Conservation (phyloP, 1,139 yeast genomes). For the Pichia sp. region DNA sequence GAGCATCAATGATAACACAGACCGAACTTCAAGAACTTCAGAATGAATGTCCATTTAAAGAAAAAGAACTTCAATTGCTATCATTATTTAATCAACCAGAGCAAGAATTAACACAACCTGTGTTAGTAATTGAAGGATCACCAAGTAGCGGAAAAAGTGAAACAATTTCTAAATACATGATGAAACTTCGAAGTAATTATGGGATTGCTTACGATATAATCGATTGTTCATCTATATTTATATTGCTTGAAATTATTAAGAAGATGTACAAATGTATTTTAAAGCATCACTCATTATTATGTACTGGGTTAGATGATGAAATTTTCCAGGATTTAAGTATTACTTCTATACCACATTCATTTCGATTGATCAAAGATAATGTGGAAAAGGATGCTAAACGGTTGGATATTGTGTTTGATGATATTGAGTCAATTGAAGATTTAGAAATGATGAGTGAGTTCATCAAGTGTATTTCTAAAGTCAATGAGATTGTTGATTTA, state of each 20-base stretch:
- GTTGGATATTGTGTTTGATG: slow-evolving; percentile 24
- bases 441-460: slow-evolving; percentile 22
- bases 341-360: not conserved
- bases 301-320: not conserved
- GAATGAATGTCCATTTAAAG: slow-evolving; percentile 15
- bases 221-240: slow-evolving; percentile 21
- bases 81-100: slow-evolving; percentile 19
- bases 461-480: slow-evolving; percentile 20
- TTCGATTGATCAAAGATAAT: not conserved
- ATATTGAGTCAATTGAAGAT: slow-evolving; percentile 21
- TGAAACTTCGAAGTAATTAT: slow-evolving; percentile 4
- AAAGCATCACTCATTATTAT: not conserved
- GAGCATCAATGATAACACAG: slow-evolving; percentile 3
- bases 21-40: slow-evolving; percentile 6
- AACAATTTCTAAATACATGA: slow-evolving; percentile 17
- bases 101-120: slow-evolving; percentile 15
- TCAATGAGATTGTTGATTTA: slow-evolving; percentile 24
- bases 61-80: slow-evolving; percentile 13
- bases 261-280: not conserved
- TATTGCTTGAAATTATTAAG: slow-evolving; percentile 1
- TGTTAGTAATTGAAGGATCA: slow-evolving; percentile 27
- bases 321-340: not conserved
- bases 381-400: slow-evolving; percentile 5
- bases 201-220: slow-evolving; percentile 13
- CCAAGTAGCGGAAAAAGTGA: slow-evolving; percentile 28